phyloP scores from a whole-genome alignment of 1,139 yeast species.

The Magnusiomyces sp. region DNA sequence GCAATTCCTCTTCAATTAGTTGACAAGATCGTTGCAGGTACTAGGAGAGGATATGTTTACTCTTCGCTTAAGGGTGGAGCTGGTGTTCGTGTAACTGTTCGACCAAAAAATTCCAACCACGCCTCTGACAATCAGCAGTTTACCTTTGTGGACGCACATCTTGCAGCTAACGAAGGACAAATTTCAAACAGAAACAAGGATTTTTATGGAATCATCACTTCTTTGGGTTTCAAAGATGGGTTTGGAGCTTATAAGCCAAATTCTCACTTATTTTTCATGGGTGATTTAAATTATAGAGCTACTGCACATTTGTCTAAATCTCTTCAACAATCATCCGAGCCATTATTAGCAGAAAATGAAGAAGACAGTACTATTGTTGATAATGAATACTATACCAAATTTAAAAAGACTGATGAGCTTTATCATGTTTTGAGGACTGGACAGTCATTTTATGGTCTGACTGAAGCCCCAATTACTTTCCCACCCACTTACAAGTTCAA shows the following conservation, averaged over 20 bases:
- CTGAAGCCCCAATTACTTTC: constrained; percentile 54
- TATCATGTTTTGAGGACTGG: constrained; percentile 37
- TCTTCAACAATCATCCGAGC: background rate
- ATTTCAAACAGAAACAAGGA: constrained; percentile 46
- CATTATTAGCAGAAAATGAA: constrained; percentile 9
- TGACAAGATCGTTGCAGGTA: constrained; percentile 21
- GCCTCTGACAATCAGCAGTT: constrained; percentile 29
- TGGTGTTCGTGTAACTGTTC: constrained; percentile 43
- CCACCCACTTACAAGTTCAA: constrained; percentile 70
- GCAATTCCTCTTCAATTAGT: constrained; percentile 31
- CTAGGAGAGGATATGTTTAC: constrained; percentile 48
- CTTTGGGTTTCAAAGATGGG: constrained; percentile 54
- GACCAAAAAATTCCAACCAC: constrained; percentile 21
- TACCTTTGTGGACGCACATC: constrained; percentile 63
- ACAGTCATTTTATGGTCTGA: constrained; percentile 50
- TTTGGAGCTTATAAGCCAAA: constrained; percentile 47
- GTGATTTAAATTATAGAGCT: constrained; percentile 76
- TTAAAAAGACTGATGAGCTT: constrained; percentile 50
- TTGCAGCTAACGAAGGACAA: constrained; percentile 72
- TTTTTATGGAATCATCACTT: constrained; percentile 41
- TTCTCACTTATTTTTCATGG: constrained; percentile 61
- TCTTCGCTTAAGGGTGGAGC: constrained; percentile 72
- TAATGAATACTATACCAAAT: background rate
- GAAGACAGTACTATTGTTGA: constrained; percentile 15
- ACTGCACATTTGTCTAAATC: constrained; percentile 16